phyloP scores from a whole-genome alignment of 2,329 filamentous ascomycete species.

The Hypoxylon sp. region DNA sequence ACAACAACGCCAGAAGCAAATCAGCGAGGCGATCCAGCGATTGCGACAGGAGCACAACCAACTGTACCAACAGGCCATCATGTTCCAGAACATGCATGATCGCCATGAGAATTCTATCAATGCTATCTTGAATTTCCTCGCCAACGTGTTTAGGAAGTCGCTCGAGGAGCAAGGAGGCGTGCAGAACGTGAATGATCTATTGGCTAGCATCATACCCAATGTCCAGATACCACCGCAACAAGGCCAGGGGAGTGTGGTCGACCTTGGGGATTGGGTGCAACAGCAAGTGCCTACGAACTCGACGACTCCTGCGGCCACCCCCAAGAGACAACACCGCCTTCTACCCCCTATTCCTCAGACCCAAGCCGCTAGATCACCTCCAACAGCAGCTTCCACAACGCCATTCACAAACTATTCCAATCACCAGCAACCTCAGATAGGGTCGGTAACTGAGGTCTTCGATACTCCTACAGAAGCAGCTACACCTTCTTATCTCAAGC shows the following conservation, averaged over 20 bases:
- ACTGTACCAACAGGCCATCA: constrained; percentile 87
- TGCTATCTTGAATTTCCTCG: constrained; percentile 96
- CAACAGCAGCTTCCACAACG: constrained; percentile 52
- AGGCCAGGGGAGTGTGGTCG: constrained; percentile 71
- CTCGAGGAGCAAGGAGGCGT: constrained; percentile 84
- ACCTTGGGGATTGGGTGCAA: constrained; percentile 72
- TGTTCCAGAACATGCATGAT: constrained; percentile 92
- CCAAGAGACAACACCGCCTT: constrained; percentile 68
- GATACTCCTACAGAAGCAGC: constrained; percentile 66
- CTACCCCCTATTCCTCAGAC: constrained; percentile 67
- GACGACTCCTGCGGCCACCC: constrained; percentile 58
- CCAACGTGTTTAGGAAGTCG: constrained; percentile 95
- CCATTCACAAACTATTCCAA: constrained; percentile 49
- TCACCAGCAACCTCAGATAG: constrained; percentile 63
- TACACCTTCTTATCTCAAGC: constrained; percentile 66
- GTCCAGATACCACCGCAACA: constrained; percentile 62
- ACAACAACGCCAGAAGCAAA: constrained; percentile 87
- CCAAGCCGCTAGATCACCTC: constrained; percentile 53
- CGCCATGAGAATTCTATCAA: constrained; percentile 99
- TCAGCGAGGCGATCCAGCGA: constrained; percentile 84
- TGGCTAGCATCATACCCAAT: constrained; percentile 79
- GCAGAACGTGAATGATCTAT: constrained; percentile 86
- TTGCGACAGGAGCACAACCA: constrained; percentile 89
- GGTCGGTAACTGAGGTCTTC: constrained; percentile 72
- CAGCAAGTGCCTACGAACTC: constrained; percentile 59